Evolutionary conservation across 2,329 filamentous ascomycete genomes (phyloP).

Genomic region (Trichoderma sp.): DNA sequence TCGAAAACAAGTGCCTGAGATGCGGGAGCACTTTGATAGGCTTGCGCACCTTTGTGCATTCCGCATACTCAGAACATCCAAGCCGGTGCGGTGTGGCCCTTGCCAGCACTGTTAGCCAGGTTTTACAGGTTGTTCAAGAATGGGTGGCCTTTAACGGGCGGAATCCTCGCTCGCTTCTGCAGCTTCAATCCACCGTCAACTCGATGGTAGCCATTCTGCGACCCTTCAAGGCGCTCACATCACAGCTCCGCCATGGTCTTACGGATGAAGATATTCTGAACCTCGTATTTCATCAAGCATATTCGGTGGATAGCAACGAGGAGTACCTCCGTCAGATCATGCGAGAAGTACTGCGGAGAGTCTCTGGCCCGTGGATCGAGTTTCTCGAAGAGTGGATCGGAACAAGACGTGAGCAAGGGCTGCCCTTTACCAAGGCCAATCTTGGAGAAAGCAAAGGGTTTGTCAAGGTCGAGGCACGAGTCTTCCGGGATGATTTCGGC

Average conservation of each 20-base stretch:
- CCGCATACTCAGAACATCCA: constrained; percentile 43
- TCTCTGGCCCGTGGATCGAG: constrained; percentile 64
- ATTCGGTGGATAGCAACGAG: constrained; percentile 62
- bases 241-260: constrained; percentile 42
- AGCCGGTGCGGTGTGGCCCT: constrained; percentile 51
- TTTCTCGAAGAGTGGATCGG: constrained; percentile 74
- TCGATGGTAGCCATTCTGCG: constrained; percentile 48
- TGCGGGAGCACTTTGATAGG: constrained; percentile 48
- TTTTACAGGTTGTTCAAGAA: constrained; percentile 49
- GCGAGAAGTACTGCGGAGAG: constrained; percentile 62
- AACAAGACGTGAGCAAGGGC: constrained; percentile 55
- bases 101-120: constrained; percentile 46
- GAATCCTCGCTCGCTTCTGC: constrained; percentile 47
- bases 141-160: constrained; percentile 45
- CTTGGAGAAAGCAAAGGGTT: constrained; percentile 53
- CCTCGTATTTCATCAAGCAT: constrained; percentile 58
- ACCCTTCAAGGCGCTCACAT: constrained; percentile 51
- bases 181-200: constrained; percentile 49
- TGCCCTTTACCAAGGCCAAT: constrained; percentile 49
- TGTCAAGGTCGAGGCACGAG: constrained; percentile 54
- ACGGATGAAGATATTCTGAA: constrained; percentile 62
- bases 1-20: constrained; percentile 47
- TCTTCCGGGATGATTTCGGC: constrained; percentile 57
- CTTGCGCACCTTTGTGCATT: constrained; percentile 46
- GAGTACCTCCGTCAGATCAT: constrained; percentile 61